Evolutionary conservation across 176 grass and related monocot genomes (phyloP), one percentile per base, ranked within the genome.

Genomic region (Oryza australiensis): DNA sequence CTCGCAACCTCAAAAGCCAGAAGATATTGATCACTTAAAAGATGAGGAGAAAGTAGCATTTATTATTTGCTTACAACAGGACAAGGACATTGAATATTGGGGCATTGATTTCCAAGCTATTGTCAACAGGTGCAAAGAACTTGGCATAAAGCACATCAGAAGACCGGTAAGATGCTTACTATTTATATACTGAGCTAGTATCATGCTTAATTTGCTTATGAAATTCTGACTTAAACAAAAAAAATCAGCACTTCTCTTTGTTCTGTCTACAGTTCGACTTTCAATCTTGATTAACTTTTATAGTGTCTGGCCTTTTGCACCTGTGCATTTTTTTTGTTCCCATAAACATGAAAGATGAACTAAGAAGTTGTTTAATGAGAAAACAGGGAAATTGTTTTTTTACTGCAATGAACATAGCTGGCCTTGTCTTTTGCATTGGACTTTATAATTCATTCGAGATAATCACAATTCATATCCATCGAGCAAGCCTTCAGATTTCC

Each of bases 41-140:
- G 20, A 89, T 81, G 86, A 84, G 82, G 92, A 91, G 84, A 88
- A 87, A 5, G 95, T 98, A 20, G 82, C 90, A 3, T 95, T 78
- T 64, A 90, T 98, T 77, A 84, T 98, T 75, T 98, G 90, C 82
- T 93, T 95, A 70, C 89, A 95, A 71, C 93, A 95, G 86, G 93
- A 98, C 49, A 95, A 88, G 83, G 93, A 98, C 84, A 93, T 93
- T 1, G 90, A 91, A 32, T 98, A 93, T 48, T 98, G 96, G 93
- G 87, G 90, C 18, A 91, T 93, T 82, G 89, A 91, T 93, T 93
- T 95, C 49, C 66, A 86, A 65, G 66, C 85, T 82, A 83, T 95
- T 88, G 22, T 93, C 29, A 83, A 22, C 53, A 90, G 88, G 41
- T 98, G 91, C 88, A 89, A 93, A 70, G 90, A 95, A 79, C 43